Evolutionary conservation across 1,284 basidiomycete genomes (phyloP).

Genomic region (Tylopilus sp.): DNA sequence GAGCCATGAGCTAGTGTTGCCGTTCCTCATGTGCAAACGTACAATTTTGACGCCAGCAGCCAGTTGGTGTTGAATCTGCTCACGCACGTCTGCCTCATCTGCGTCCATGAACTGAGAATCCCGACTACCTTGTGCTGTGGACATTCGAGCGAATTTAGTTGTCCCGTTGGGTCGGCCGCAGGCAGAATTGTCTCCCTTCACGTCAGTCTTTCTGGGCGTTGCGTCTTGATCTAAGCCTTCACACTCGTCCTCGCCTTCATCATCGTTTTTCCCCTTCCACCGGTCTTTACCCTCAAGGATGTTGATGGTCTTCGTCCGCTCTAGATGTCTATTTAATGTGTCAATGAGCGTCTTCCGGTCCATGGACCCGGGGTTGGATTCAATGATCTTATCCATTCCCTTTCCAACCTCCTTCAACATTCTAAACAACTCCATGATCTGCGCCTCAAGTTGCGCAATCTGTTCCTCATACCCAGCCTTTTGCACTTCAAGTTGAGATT

Average conservation of each 20-base stretch:
- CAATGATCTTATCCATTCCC: conserved; percentile 71
- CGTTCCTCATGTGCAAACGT: conserved; percentile 27
- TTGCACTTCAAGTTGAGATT: conserved; percentile 78
- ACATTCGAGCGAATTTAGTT: conserved; percentile 33
- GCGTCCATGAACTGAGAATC: conserved; percentile 88
- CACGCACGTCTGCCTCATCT: conserved; percentile 79
- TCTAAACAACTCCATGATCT: conserved; percentile 90
- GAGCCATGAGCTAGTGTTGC: conserved; percentile 12
- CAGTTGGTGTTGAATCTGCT: conserved; percentile 79
- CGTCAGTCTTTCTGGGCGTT: conserved; percentile 48
- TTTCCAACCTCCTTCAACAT: conserved; percentile 84
- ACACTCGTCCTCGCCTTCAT: conserved; percentile 35
- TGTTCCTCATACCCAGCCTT: conserved; percentile 81
- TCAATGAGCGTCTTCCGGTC: conserved; percentile 79
- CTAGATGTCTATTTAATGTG: conserved; percentile 76
- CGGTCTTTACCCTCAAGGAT: conserved; percentile 73
- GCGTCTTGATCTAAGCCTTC: conserved; percentile 43
- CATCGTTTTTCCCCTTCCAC: conserved; percentile 34
- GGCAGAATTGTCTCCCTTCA: conserved; percentile 37
- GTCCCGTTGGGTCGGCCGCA: conserved; percentile 32
- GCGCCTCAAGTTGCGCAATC: conserved; percentile 83
- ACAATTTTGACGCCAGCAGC: conserved; percentile 71
- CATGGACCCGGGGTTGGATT: conserved; percentile 55
- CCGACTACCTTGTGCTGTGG: conserved; percentile 49
- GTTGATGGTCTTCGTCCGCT: conserved; percentile 79